A percentile compares a stretch with the other conserved stretches of the same genome.
phyloP scores from a whole-genome alignment of 2,329 filamentous ascomycete species.

The Ophiostoma australiae region DNA sequence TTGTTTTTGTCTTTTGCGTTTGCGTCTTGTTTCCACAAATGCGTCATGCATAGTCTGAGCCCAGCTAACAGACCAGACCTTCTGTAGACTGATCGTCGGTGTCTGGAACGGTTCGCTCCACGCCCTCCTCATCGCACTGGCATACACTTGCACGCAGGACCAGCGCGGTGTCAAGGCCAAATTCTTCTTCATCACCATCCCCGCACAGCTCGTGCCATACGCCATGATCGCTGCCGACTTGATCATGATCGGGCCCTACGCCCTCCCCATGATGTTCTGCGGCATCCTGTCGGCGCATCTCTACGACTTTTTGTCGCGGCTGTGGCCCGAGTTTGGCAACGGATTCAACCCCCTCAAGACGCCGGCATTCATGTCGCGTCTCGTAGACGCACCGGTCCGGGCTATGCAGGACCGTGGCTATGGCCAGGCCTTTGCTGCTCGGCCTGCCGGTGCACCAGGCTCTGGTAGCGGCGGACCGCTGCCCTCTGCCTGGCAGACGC shows the following conservation, averaged over 20 bases:
- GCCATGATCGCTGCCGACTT: conserved; percentile 72
- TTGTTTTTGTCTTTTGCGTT: background rate
- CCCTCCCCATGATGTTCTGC: conserved; percentile 60
- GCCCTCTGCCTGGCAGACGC: conserved; percentile 59
- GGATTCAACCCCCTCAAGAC: conserved; percentile 72
- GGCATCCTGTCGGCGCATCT: conserved; percentile 85
- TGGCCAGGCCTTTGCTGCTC: conserved; percentile 52
- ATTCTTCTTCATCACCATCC: conserved; percentile 80
- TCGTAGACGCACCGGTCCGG: conserved; percentile 50
- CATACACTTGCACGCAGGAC: conserved; percentile 82
- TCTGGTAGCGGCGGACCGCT: conserved; percentile 46
- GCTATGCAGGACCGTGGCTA: conserved; percentile 49
- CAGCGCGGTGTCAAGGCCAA: conserved; percentile 69
- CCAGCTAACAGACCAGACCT: conserved; percentile 39
- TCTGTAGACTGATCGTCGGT: conserved; percentile 46
- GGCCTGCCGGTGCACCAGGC: conserved; percentile 33
- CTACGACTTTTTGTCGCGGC: conserved; percentile 80
- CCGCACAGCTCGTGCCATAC: conserved; percentile 74
- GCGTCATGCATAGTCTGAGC: background rate
- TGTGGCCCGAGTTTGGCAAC: conserved; percentile 85
- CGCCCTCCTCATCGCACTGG: conserved; percentile 72
- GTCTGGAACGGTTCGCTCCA: conserved; percentile 51
- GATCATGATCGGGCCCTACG: conserved; percentile 55
- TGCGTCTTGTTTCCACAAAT: background rate
- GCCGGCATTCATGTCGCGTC: conserved; percentile 63